Conservation (phyloP, 2,329 filamentous ascomycete genomes). For the Knufia petricola region DNA sequence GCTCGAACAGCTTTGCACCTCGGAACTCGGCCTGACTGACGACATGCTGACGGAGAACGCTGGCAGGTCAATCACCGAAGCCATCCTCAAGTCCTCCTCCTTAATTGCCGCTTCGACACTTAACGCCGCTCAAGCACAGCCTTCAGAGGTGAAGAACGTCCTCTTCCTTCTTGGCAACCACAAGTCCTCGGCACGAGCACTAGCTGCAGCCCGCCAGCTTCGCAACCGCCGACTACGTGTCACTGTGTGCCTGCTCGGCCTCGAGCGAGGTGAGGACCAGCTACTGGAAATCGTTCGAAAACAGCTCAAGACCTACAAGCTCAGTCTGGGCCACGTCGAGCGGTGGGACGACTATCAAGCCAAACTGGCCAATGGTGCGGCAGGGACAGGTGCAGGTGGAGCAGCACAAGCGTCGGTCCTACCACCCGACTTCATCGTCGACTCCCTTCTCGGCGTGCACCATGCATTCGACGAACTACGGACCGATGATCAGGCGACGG, state of each 20-base stretch:
- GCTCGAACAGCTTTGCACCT: slow-evolving; percentile 80
- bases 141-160: slow-evolving; percentile 28
- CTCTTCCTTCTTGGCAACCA: slow-evolving; percentile 94
- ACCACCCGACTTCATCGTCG: slow-evolving; percentile 71
- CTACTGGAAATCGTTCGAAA: slow-evolving; percentile 69
- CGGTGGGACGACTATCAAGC: slow-evolving; percentile 50
- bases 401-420: slow-evolving; percentile 26
- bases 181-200: slow-evolving; percentile 71
- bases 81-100: slow-evolving; percentile 58
- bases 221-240: slow-evolving; percentile 73
- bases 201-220: slow-evolving; percentile 78
- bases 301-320: slow-evolving; percentile 75
- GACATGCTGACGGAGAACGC: slow-evolving; percentile 89
- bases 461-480: slow-evolving; percentile 81
- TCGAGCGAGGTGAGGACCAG: slow-evolving; percentile 65
- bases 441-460: slow-evolving; percentile 78
- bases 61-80: slow-evolving; percentile 77
- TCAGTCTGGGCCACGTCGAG: slow-evolving; percentile 66
- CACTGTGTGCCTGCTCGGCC: slow-evolving; percentile 71
- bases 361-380: slow-evolving; percentile 39
- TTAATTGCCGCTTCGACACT: slow-evolving; percentile 28
- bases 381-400: slow-evolving; percentile 30
- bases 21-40: slow-evolving; percentile 76
- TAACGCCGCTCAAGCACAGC: slow-evolving; percentile 26
- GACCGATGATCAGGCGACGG: slow-evolving; percentile 69